phyloP scores from a whole-genome alignment of 768 basidiomycete genomes.

The Pulveroboletus sp. region DNA sequence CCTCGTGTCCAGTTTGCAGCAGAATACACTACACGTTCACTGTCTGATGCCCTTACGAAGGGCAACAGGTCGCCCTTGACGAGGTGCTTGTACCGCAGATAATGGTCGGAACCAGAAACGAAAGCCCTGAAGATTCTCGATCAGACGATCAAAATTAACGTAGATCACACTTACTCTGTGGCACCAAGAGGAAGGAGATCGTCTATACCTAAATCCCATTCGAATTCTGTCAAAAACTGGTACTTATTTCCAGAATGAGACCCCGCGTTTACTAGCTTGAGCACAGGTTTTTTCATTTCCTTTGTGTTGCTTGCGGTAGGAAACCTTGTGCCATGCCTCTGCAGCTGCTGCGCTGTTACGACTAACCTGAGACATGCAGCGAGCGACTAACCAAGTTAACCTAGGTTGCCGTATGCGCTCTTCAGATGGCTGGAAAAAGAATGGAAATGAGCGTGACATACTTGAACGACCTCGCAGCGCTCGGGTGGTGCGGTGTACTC shows the following conservation, averaged over 20 bases:
- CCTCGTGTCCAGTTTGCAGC: conserved; percentile 70
- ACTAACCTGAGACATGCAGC: neutral
- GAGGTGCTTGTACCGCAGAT: conserved; percentile 49
- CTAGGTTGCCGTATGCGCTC: conserved; percentile 1
- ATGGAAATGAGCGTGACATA: conserved; percentile 18
- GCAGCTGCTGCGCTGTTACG: conserved; percentile 44
- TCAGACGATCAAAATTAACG: neutral
- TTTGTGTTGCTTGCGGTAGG: conserved; percentile 51
- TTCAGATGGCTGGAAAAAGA: neutral
- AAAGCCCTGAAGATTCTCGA: conserved; percentile 34
- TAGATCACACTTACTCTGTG: conserved; percentile 43
- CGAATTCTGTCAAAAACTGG: conserved; percentile 54
- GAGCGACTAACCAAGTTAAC: conserved; percentile 28
- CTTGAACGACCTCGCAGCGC: conserved; percentile 54
- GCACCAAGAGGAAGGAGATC: conserved; percentile 68
- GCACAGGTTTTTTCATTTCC: conserved; percentile 43
- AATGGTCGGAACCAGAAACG: conserved; percentile 49
- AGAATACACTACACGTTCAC: conserved; percentile 57
- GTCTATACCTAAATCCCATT: conserved; percentile 52
- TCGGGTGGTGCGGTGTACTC: conserved; percentile 44
- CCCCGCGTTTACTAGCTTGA: conserved; percentile 48
- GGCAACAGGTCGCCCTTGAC: conserved; percentile 43
- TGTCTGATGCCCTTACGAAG: conserved; percentile 48
- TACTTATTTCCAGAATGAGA: conserved; percentile 43
- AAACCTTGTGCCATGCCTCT: conserved; percentile 77